Conservation (phyloP, 768 basidiomycete genomes). For the Butyriboletus loyo region DNA sequence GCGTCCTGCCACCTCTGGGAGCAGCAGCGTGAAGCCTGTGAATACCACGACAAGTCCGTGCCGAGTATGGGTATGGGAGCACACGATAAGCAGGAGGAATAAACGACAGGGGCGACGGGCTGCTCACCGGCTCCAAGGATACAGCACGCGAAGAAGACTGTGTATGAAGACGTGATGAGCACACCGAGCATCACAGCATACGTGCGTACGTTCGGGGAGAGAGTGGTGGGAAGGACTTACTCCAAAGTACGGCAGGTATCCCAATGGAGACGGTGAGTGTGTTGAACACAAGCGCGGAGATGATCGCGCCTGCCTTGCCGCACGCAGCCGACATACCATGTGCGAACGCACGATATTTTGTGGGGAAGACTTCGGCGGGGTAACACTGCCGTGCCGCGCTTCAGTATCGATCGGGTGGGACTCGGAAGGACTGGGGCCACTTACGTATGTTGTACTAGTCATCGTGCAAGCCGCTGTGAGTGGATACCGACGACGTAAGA, state of each 20-base stretch:
- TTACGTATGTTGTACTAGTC: slow-evolving; percentile 50
- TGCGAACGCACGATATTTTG: slow-evolving; percentile 66
- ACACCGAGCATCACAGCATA: neutral
- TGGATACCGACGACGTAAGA: neutral
- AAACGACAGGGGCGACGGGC: neutral
- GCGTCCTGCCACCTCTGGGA: slow-evolving; percentile 50
- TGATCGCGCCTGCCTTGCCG: slow-evolving; percentile 76
- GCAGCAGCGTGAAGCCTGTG: slow-evolving; percentile 41
- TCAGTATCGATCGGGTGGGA: neutral
- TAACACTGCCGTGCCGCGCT: slow-evolving; percentile 46
- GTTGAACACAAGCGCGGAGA: slow-evolving; percentile 73
- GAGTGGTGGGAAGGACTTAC: slow-evolving; percentile 40
- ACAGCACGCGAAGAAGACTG: slow-evolving; percentile 70
- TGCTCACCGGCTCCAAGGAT: slow-evolving; percentile 50
- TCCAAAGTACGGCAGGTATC: slow-evolving; percentile 67
- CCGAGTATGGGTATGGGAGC: neutral
- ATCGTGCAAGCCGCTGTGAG: slow-evolving; percentile 1
- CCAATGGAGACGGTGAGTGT: slow-evolving; percentile 57
- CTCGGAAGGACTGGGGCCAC: slow-evolving; percentile 7
- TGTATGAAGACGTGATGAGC: neutral
- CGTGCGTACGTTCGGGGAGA: neutral
- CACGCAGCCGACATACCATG: slow-evolving; percentile 73
- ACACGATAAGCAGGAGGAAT: neutral
- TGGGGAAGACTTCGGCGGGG: slow-evolving; percentile 79
- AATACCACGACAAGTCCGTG: neutral